A percentile compares a stretch with the other conserved stretches of the same genome.
Evolutionary conservation across 768 basidiomycete genomes (phyloP).

Genomic region (Cyathus striatus): DNA sequence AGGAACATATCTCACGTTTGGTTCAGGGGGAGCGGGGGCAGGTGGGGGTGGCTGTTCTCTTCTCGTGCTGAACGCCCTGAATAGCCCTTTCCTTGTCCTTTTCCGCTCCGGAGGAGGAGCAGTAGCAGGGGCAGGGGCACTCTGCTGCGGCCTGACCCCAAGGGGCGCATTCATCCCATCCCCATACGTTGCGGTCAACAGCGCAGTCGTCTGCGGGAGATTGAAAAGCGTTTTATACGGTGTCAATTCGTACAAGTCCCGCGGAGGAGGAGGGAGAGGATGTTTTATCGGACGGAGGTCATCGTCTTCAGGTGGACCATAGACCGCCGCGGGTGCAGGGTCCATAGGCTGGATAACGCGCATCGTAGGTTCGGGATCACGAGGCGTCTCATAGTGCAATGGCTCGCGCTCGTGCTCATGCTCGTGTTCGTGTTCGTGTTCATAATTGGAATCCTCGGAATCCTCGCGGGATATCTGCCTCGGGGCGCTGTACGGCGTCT

Average conservation of each 20-base stretch:
- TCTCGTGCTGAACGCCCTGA: slow-evolving; percentile 36
- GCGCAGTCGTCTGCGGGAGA: slow-evolving; percentile 41
- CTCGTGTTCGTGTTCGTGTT: too few relatives aligned
- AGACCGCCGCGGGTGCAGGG: slow-evolving; percentile 19
- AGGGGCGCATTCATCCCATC: slow-evolving; percentile 4
- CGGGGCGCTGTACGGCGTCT: too few relatives aligned
- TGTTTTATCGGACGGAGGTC: slow-evolving; percentile 29
- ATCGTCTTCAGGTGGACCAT: slow-evolving; percentile 19
- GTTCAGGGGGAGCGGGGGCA: neutral
- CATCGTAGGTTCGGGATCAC: slow-evolving; percentile 17
- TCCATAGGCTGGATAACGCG: slow-evolving; percentile 25
- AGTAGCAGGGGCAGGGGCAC: neutral
- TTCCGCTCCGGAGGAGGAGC: slow-evolving; percentile 15
- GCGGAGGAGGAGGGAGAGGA: slow-evolving; percentile 61
- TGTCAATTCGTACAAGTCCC: slow-evolving; percentile 51
- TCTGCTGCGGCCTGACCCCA: slow-evolving; percentile 3
- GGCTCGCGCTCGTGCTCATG: too few relatives aligned
- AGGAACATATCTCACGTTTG: slow-evolving; percentile 8
- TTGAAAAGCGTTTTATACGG: slow-evolving; percentile 54
- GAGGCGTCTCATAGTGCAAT: too few relatives aligned
- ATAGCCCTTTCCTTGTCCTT: slow-evolving; percentile 33
- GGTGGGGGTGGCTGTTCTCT: neutral
- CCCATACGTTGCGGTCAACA: slow-evolving; percentile 28
- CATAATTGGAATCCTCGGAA: too few relatives aligned
- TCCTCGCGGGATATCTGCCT: too few relatives aligned